These are phyloP conservation scores for Paramecium bursaria DNA, from an alignment of 73 alveolate genomes.

Conservation along the genomic window DNA sequence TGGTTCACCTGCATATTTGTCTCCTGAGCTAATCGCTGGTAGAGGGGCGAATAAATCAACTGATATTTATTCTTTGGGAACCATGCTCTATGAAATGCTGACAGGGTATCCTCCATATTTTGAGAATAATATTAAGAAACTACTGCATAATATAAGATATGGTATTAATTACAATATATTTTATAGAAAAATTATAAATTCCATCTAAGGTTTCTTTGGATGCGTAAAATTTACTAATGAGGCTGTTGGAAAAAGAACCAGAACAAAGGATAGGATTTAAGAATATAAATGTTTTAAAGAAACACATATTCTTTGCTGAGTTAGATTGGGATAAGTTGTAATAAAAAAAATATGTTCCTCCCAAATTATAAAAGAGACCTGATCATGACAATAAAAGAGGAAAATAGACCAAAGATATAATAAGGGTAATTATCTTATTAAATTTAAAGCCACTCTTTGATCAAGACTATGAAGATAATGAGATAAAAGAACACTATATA, in stretches of 20 bases:
- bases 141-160: constrained; percentile 67
- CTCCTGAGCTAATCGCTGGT: constrained; percentile 84
- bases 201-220: neutral
- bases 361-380: neutral
- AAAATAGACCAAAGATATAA: neutral
- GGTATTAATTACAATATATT: neutral
- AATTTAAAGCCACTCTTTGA: neutral
- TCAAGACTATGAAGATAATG: constrained; percentile 12
- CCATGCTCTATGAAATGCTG: constrained; percentile 84
- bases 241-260: constrained; percentile 38
- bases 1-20: constrained; percentile 89
- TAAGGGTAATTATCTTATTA: neutral
- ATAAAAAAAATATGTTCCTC: constrained; percentile 30
- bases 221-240: neutral
- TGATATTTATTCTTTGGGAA: constrained; percentile 87
- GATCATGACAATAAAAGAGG: constrained; percentile 11
- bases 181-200: neutral
- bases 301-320: constrained; percentile 56
- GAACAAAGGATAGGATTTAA: constrained; percentile 26
- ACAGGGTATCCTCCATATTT: constrained; percentile 87
- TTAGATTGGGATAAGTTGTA: constrained; percentile 17
- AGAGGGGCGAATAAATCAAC: constrained; percentile 83
- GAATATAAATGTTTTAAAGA: constrained; percentile 1
- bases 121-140: constrained; percentile 80
- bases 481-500: neutral